Evolutionary conservation across 495 filamentous ascomycete genomes (phyloP).

Genomic region (Annulohypoxylon moriforme): DNA sequence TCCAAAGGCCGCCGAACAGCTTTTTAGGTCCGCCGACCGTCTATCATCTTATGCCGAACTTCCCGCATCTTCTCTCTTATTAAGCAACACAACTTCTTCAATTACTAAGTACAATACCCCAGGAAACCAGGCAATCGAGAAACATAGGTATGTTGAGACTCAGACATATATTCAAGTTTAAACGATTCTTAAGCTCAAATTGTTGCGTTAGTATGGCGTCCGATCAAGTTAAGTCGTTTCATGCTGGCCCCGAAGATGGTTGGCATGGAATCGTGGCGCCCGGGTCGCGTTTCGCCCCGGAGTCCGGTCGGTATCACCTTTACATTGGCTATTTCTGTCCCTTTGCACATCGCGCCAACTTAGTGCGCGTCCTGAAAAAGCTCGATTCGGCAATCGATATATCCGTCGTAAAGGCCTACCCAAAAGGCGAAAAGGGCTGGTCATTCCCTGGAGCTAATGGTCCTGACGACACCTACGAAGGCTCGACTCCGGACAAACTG

Average conservation of each 20-base stretch:
- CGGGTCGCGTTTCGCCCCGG: conserved; percentile 63
- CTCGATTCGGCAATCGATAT: conserved; percentile 75
- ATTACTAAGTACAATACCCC: not conserved
- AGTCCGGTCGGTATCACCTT: conserved; percentile 78
- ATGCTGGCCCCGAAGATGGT: conserved; percentile 29
- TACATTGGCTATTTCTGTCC: conserved; percentile 64
- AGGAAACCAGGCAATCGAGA: not conserved
- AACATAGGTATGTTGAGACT: not conserved
- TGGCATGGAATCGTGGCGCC: conserved; percentile 37
- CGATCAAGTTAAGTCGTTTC: conserved; percentile 23
- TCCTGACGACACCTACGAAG: conserved; percentile 65
- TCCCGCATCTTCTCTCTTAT: not conserved
- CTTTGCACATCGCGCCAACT: conserved; percentile 74
- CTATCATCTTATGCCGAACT: not conserved
- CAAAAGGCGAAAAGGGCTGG: conserved; percentile 68
- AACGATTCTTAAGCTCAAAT: not conserved
- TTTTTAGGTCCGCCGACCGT: not conserved
- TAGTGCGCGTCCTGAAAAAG: conserved; percentile 78
- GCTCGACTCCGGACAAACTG: conserved; percentile 67
- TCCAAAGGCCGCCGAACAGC: not conserved
- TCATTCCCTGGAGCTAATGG: conserved; percentile 68
- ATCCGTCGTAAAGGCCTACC: conserved; percentile 59
- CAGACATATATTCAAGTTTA: not conserved
- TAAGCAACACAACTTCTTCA: not conserved
- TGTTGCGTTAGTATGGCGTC: conserved; percentile 7